Conservation (phyloP, 1,284 basidiomycete species). For the Fomitiporia mediterranea region DNA sequence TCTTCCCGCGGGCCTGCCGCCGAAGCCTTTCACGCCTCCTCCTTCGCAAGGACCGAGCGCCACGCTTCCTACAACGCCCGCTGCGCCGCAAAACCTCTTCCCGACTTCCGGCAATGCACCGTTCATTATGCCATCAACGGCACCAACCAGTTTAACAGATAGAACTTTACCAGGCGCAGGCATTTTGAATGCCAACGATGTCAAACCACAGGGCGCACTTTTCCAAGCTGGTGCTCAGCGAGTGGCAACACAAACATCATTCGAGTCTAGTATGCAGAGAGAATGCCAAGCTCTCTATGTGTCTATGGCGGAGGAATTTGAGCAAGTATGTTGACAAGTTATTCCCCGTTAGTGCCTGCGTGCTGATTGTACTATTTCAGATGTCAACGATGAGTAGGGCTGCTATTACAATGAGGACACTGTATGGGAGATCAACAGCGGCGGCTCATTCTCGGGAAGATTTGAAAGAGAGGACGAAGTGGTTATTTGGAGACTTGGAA, state of each 20-base stretch:
- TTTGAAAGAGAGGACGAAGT: conserved; percentile 44
- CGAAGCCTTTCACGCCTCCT: neutral
- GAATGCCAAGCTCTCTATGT: conserved; percentile 19
- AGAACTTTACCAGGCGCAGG: neutral
- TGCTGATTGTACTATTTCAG: neutral
- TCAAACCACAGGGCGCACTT: neutral
- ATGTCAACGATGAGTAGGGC: conserved; percentile 16
- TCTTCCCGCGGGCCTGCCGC: too few relatives aligned
- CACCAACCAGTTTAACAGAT: neutral
- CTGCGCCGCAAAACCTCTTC: conserved; percentile 9
- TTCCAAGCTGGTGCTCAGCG: neutral
- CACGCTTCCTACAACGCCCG: conserved; percentile 11
- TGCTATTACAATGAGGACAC: conserved; percentile 27
- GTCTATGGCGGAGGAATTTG: conserved; percentile 18
- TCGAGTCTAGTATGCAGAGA: conserved; percentile 21
- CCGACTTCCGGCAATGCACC: conserved; percentile 9
- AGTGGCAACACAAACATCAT: conserved; percentile 9
- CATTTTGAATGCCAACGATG: neutral
- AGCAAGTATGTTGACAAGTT: conserved; percentile 11
- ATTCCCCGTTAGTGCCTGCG: neutral
- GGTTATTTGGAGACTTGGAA: conserved; percentile 48
- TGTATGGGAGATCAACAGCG: conserved; percentile 35
- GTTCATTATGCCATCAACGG: conserved; percentile 15
- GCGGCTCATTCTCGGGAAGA: conserved; percentile 40
- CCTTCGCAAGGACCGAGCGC: neutral